These are phyloP conservation scores for Groenewaldozyma tartarivorans DNA, from an alignment of 805 yeast genomes.

Conservation along the genomic window DNA sequence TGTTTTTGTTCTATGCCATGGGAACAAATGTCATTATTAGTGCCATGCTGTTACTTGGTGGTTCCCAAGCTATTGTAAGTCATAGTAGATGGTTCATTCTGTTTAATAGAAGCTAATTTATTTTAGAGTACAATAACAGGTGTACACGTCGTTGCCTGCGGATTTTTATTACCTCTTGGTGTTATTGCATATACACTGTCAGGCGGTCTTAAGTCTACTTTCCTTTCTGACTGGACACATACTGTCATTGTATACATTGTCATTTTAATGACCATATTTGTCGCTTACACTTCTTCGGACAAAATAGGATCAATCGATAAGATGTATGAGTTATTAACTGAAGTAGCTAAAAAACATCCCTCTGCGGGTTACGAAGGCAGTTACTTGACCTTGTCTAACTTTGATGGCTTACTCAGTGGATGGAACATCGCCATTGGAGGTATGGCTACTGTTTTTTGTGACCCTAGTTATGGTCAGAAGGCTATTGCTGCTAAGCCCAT, in stretches of 20 bases:
- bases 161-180: conserved; percentile 38
- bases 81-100: neutral
- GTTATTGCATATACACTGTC: conserved; percentile 40
- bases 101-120: no score
- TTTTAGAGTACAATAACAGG: conserved; percentile 30
- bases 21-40: conserved; percentile 27
- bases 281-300: conserved; percentile 29
- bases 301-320: conserved; percentile 37
- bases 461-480: conserved; percentile 27
- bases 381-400: conserved; percentile 6
- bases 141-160: conserved; percentile 38
- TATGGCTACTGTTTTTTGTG: conserved; percentile 12
- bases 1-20: conserved; percentile 10
- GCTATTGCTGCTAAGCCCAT: conserved; percentile 37
- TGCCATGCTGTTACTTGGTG: conserved; percentile 37
- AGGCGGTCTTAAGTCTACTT: conserved; percentile 46
- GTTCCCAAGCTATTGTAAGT: conserved; percentile 33
- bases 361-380: conserved; percentile 7
- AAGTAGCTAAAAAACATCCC: conserved; percentile 28
- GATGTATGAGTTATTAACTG: conserved; percentile 34
- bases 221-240: conserved; percentile 44
- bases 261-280: conserved; percentile 26
- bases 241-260: conserved; percentile 29
- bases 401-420: conserved; percentile 5
- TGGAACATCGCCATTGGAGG: conserved; percentile 10